Conservation (phyloP, 805 yeast species). For the Hanseniaspora lindneri region DNA sequence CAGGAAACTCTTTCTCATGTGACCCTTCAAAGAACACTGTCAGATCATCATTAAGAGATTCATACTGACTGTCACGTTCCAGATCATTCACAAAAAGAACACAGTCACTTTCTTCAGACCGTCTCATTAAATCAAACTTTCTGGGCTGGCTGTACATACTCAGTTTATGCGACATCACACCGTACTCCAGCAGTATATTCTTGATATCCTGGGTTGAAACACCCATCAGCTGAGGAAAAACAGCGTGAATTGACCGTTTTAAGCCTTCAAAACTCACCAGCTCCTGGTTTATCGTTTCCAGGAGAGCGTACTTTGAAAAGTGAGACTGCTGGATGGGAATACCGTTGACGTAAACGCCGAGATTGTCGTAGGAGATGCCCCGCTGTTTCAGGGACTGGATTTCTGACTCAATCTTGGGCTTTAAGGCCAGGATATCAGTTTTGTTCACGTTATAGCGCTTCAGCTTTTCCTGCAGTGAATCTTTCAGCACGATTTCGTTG, state of each 20-base stretch:
- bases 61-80: slow-evolving; percentile 48
- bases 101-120: slow-evolving; percentile 30
- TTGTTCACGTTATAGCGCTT: slow-evolving; percentile 3
- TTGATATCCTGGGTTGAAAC: slow-evolving; percentile 17
- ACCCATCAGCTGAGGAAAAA: slow-evolving; percentile 22
- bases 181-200: slow-evolving; percentile 20
- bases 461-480: slow-evolving; percentile 2
- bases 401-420: slow-evolving; percentile 17
- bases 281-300: slow-evolving; percentile 22
- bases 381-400: slow-evolving; percentile 17
- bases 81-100: slow-evolving; percentile 63
- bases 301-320: slow-evolving; percentile 21
- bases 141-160: slow-evolving; percentile 25
- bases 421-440: slow-evolving; percentile 7
- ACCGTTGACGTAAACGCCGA: slow-evolving; percentile 29
- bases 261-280: slow-evolving; percentile 17
- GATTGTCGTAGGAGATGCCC: slow-evolving; percentile 27
- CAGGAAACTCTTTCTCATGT: slow-evolving; percentile 48
- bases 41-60: slow-evolving; percentile 35
- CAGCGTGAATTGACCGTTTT: slow-evolving; percentile 19
- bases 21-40: slow-evolving; percentile 33
- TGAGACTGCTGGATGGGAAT: slow-evolving; percentile 24
- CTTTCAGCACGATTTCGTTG: slow-evolving; percentile 30
- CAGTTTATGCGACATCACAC: slow-evolving; percentile 21
- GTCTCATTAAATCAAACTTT: slow-evolving; percentile 25